Percentiles rank a stretch among this genome's conserved stretches.
Conservation (phyloP, 805 yeast genomes). For the Kluyveromyces dobzhanskii region DNA sequence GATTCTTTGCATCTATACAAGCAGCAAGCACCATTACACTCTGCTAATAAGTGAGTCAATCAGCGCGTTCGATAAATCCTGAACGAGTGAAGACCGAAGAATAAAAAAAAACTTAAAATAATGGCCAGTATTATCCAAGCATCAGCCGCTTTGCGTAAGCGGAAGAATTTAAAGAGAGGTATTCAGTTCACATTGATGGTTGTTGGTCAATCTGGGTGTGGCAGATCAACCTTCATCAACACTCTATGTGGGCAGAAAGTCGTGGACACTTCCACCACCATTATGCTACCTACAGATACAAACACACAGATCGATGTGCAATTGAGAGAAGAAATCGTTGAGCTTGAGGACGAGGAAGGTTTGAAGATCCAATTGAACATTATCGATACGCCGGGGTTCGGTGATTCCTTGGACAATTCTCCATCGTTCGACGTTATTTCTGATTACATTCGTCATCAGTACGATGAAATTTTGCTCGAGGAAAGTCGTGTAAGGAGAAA, state of each 20-base stretch:
- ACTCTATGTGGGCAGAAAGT: slow-evolving; percentile 85
- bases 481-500: slow-evolving; percentile 77
- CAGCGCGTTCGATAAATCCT: too few relatives aligned
- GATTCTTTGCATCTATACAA: too few relatives aligned
- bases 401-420: slow-evolving; percentile 62
- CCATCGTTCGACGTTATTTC: slow-evolving; percentile 59
- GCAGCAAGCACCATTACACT: too few relatives aligned
- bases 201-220: slow-evolving; percentile 80
- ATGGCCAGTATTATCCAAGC: slow-evolving; percentile 44
- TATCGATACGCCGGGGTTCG: slow-evolving; percentile 81
- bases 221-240: slow-evolving; percentile 88
- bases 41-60: too few relatives aligned
- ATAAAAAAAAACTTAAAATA: too few relatives aligned
- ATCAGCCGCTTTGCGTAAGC: slow-evolving; percentile 55
- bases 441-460: slow-evolving; percentile 76
- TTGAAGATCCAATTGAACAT: slow-evolving; percentile 68
- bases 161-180: slow-evolving; percentile 74
- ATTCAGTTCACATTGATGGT: slow-evolving; percentile 82
- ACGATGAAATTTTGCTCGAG: slow-evolving; percentile 73
- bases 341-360: slow-evolving; percentile 78
- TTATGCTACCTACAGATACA: slow-evolving; percentile 44
- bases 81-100: too few relatives aligned
- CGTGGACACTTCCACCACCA: slow-evolving; percentile 61
- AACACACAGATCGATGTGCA: slow-evolving; percentile 46
- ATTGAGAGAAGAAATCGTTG: slow-evolving; percentile 72